These are phyloP conservation scores for Erigeron canadensis DNA, from an alignment of 129 eudicot species.

Conservation along the genomic window DNA sequence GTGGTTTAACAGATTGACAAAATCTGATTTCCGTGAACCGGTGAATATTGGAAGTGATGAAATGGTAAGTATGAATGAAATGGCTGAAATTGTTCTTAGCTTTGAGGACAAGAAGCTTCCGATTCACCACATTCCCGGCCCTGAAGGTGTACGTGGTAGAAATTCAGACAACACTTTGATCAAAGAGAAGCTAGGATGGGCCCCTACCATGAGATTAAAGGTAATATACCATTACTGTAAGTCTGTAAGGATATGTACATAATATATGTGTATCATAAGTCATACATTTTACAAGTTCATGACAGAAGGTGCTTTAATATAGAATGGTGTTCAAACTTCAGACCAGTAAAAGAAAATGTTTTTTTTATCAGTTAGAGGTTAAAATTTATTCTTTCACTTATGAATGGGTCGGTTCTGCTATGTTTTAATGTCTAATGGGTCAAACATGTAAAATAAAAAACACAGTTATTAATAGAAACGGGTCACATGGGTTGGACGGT, in stretches of 20 bases:
- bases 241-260: not conserved
- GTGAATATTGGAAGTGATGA: conserved; percentile 98
- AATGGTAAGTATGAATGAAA: conserved; percentile 98
- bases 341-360: too few species aligned
- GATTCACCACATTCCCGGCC: conserved; percentile 95
- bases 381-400: not conserved
- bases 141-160: conserved; percentile 98
- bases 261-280: not conserved
- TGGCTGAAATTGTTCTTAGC: conserved; percentile 90
- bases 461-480: too few species aligned
- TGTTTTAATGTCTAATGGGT: too few species aligned
- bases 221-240: conserved; percentile 32
- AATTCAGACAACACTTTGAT: conserved; percentile 96
- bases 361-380: not conserved
- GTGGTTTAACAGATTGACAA: conserved; percentile 59
- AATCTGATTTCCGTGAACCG: conserved; percentile 92
- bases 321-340: too few species aligned
- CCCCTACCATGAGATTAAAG: conserved; percentile 90
- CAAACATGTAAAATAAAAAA: too few species aligned
- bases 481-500: not conserved
- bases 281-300: not conserved
- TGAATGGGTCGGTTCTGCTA: not conserved
- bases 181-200: conserved; percentile 97
- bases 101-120: conserved; percentile 90
- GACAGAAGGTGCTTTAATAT: not conserved